Evolutionary conservation across 192 early-diverging fungal genomes (phyloP).

Genomic region (Backusella luteola): DNA sequence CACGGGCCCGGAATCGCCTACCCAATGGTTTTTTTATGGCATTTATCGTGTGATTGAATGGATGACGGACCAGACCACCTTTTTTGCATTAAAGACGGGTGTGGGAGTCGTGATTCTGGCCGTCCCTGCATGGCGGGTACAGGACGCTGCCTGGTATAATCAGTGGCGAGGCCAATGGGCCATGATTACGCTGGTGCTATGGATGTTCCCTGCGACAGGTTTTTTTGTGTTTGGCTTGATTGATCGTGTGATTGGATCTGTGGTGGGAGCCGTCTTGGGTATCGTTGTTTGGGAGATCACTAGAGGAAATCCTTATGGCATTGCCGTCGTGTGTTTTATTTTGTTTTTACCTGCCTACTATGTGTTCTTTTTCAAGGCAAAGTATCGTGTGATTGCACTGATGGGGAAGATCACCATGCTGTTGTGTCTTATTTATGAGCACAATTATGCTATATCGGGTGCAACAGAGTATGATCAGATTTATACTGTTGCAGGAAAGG

Average conservation of each 20-base stretch:
- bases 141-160: slow-evolving; percentile 19
- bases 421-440: slow-evolving; percentile 24
- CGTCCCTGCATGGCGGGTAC: slow-evolving; percentile 24
- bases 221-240: slow-evolving; percentile 28
- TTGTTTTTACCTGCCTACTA: slow-evolving; percentile 4
- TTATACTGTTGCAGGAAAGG: slow-evolving; percentile 30
- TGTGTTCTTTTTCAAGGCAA: slow-evolving; percentile 11
- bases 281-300: slow-evolving; percentile 34
- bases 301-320: slow-evolving; percentile 15
- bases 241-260: slow-evolving; percentile 26
- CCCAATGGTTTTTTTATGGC: slow-evolving; percentile 26
- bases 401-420: slow-evolving; percentile 28
- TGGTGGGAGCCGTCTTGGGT: slow-evolving; percentile 18
- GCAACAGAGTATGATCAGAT: slow-evolving; percentile 7
- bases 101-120: slow-evolving; percentile 18
- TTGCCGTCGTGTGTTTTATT: slow-evolving; percentile 16
- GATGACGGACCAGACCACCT: slow-evolving; percentile 19
- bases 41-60: slow-evolving; percentile 18
- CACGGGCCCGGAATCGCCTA: slow-evolving; percentile 1
- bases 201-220: slow-evolving; percentile 29
- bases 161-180: slow-evolving; percentile 37
- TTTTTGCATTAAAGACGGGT: slow-evolving; percentile 33
- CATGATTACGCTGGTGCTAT: slow-evolving; percentile 27
- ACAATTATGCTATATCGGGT: neutral
- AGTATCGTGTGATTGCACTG: neutral